phyloP scores from a whole-genome alignment of 441 rosid genomes.

The Syzygium malaccense region DNA sequence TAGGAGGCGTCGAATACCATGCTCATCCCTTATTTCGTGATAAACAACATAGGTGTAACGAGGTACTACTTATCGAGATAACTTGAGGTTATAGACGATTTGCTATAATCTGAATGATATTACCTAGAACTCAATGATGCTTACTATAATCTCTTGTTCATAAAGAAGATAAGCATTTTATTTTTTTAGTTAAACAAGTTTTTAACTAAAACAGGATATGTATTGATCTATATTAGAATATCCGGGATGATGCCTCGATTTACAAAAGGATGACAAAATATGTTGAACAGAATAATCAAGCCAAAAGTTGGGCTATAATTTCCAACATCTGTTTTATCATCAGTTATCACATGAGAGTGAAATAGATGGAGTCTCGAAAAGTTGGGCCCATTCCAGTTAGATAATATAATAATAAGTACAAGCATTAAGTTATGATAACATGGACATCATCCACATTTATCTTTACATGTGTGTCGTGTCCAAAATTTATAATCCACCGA shows the following conservation, averaged over 20 bases:
- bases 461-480: neutral
- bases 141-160: no score
- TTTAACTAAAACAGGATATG: neutral
- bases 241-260: neutral
- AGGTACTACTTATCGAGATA: no score
- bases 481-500: no score
- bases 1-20: no score
- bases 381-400: neutral
- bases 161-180: no score
- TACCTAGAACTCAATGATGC: no score
- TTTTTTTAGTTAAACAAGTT: no score
- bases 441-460: neutral
- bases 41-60: no score
- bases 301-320: neutral
- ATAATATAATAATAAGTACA: neutral
- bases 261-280: neutral
- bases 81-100: no score
- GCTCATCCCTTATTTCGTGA: no score
- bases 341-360: neutral
- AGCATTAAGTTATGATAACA: neutral
- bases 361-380: fast-evolving
- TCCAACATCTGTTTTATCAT: neutral
- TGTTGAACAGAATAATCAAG: neutral
- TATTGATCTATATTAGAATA: neutral
- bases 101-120: no score